phyloP scores from a whole-genome alignment of 108 stramenopile genomes.

The Nitzschia sp. region DNA sequence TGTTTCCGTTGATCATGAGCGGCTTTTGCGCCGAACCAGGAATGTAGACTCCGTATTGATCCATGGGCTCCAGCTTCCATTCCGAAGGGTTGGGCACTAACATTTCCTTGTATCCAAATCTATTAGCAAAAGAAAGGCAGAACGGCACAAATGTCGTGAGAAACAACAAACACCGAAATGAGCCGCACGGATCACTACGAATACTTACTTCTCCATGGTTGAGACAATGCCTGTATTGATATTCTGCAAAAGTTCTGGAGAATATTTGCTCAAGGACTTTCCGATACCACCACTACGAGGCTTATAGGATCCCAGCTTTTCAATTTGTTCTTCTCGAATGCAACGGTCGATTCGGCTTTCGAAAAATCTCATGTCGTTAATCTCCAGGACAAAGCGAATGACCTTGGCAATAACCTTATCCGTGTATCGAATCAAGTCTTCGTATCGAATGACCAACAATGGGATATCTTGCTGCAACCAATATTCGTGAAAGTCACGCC shows the following conservation, averaged over 20 bases:
- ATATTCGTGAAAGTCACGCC: constrained; percentile 67
- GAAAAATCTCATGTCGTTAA: constrained; percentile 66
- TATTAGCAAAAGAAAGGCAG: background rate
- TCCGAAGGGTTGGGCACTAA: constrained; percentile 43
- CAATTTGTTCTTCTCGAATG: constrained; percentile 59
- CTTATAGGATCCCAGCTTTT: constrained; percentile 69
- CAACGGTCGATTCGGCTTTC: constrained; percentile 53
- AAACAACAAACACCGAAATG: background rate
- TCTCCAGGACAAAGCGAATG: constrained; percentile 59
- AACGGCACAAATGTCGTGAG: background rate
- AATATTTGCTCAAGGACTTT: constrained; percentile 47
- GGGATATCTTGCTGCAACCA: constrained; percentile 66
- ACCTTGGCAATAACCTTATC: constrained; percentile 56
- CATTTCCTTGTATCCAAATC: constrained; percentile 57
- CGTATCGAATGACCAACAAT: constrained; percentile 62
- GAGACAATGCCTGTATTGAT: constrained; percentile 43
- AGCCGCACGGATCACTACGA: no score
- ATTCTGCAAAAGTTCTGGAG: constrained; percentile 52
- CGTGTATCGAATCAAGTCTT: constrained; percentile 63
- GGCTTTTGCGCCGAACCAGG: constrained; percentile 16
- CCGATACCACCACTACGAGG: constrained; percentile 76
- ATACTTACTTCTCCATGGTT: constrained; percentile 36
- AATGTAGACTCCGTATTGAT: constrained; percentile 38
- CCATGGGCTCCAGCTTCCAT: constrained; percentile 50
- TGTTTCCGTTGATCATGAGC: constrained; percentile 28